A percentile compares a stretch with the other conserved stretches of the same genome.
Conservation (phyloP, 2,329 filamentous ascomycete genomes). For the Tricladium varicosporioides region DNA sequence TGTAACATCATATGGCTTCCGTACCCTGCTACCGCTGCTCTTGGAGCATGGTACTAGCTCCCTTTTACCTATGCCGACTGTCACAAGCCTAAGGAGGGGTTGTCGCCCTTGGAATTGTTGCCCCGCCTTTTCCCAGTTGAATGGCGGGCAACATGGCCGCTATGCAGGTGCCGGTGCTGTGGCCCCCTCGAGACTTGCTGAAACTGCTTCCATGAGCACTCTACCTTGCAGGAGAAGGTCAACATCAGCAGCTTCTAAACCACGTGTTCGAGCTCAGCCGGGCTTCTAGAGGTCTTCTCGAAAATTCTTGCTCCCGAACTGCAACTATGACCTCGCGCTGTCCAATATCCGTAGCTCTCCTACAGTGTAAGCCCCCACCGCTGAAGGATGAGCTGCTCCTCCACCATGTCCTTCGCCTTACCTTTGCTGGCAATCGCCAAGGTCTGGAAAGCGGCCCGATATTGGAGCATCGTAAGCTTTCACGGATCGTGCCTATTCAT, state of each 20-base stretch:
- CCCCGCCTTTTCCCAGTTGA: too few relatives aligned
- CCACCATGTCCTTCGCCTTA: neutral
- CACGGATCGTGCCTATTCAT: constrained; percentile 3
- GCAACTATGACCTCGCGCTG: neutral
- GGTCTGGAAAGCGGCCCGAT: constrained; percentile 12
- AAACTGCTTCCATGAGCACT: neutral
- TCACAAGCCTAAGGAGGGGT: too few relatives aligned
- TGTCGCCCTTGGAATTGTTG: too few relatives aligned
- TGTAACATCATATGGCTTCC: neutral
- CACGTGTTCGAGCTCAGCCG: constrained; percentile 2
- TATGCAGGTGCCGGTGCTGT: neutral
- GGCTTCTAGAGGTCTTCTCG: constrained; percentile 7
- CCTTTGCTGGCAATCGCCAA: neutral
- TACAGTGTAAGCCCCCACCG: neutral
- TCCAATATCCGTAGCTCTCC: neutral
- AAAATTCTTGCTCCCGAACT: neutral
- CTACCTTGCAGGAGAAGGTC: neutral
- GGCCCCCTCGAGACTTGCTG: neutral
- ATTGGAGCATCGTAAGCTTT: neutral
- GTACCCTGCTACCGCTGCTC: neutral
- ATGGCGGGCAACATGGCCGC: too few relatives aligned
- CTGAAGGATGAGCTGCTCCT: neutral
- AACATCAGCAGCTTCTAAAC: neutral
- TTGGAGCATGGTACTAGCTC: neutral
- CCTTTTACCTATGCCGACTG: too few relatives aligned